phyloP scores from a whole-genome alignment of 192 early-diverging fungal species.

The Coemansia sp. region DNA sequence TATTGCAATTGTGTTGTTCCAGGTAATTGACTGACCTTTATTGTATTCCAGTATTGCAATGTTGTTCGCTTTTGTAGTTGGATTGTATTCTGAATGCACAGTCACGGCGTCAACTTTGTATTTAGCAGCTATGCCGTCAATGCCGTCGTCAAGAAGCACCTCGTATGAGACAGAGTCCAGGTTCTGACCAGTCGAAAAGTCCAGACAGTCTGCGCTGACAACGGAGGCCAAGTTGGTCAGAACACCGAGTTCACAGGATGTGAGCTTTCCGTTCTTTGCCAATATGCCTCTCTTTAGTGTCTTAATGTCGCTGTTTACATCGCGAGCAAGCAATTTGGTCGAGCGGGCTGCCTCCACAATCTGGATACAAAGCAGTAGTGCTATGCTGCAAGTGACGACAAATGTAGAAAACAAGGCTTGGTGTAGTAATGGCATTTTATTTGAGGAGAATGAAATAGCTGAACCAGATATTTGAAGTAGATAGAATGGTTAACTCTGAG shows the following conservation, averaged over 20 bases:
- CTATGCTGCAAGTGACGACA: too few relatives aligned
- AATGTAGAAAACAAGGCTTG: too few relatives aligned
- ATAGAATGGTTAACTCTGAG: too few relatives aligned
- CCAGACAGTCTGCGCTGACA: neutral
- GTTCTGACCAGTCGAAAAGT: neutral
- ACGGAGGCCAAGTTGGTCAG: neutral
- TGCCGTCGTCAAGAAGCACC: slow-evolving; percentile 12
- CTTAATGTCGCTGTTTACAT: neutral
- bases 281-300: neutral
- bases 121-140: neutral
- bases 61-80: slow-evolving; percentile 26
- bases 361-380: too few relatives aligned
- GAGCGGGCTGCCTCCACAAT: too few relatives aligned
- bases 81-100: slow-evolving; percentile 28
- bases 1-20: slow-evolving; percentile 1
- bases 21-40: slow-evolving; percentile 5
- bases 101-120: neutral
- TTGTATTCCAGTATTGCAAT: slow-evolving; percentile 29
- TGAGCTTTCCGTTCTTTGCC: neutral
- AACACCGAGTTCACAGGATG: neutral
- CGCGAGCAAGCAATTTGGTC: neutral
- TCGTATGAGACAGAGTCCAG: slow-evolving; percentile 17
- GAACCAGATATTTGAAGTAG: too few relatives aligned
- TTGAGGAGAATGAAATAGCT: too few relatives aligned
- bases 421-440: too few relatives aligned